These are phyloP conservation scores for Aspergillus biplanus DNA, from an alignment of 495 filamentous ascomycete species.

Conservation along the genomic window DNA sequence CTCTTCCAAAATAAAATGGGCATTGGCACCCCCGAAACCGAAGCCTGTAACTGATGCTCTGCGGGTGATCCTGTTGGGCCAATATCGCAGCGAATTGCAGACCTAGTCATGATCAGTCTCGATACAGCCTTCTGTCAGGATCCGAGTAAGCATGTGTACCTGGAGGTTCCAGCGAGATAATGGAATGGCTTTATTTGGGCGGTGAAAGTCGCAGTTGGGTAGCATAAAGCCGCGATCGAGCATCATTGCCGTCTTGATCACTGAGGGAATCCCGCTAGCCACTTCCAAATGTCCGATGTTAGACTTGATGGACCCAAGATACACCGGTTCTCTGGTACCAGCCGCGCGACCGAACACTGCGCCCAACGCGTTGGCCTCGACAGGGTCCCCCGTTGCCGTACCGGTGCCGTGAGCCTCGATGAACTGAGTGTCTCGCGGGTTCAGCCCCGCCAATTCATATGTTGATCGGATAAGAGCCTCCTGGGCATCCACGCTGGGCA, in stretches of 20 bases:
- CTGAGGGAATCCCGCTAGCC: constrained; percentile 45
- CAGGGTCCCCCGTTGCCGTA: constrained; percentile 19
- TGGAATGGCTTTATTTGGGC: constrained; percentile 27
- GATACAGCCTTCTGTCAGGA: not conserved
- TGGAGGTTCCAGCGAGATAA: constrained; percentile 31
- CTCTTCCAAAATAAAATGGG: constrained; percentile 43
- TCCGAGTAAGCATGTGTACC: not conserved
- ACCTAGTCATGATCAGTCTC: not conserved
- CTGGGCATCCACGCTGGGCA: constrained; percentile 29
- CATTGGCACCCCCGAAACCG: constrained; percentile 46
- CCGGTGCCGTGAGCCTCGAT: constrained; percentile 49
- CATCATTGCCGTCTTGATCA: constrained; percentile 56
- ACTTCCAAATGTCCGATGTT: constrained; percentile 49
- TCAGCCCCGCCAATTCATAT: constrained; percentile 33
- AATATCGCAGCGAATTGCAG: not conserved
- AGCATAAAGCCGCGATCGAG: constrained; percentile 52
- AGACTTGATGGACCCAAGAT: constrained; percentile 47
- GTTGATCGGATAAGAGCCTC: constrained; percentile 27
- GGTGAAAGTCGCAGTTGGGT: constrained; percentile 37
- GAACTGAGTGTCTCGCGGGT: constrained; percentile 23
- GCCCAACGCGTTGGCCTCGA: constrained; percentile 13
- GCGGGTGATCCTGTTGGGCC: not conserved
- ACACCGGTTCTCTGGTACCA: not conserved
- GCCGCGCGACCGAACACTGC: not conserved
- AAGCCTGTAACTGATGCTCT: constrained; percentile 32